Base-by-base conservation (phyloP, 495 filamentous ascomycete species). In the Penicillium riverlandense region DNA sequence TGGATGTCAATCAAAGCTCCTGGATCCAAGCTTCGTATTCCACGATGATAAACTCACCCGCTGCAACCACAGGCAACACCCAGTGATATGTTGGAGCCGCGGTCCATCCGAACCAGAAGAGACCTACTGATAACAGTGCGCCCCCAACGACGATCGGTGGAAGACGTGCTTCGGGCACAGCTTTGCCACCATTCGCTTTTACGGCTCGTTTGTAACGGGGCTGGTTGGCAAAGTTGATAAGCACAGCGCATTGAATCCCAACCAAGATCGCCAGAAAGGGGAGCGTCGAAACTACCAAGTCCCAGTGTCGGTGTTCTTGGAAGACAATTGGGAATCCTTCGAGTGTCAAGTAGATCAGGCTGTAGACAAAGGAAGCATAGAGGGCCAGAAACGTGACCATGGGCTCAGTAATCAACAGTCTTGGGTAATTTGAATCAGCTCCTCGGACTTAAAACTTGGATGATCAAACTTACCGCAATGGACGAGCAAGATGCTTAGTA, bases 341-440 rank as follows among this genome's bases (percentile, higher is more conserved):
- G 6, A 69, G 51, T 0, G 58, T 56, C 13, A 59, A 37, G 29
- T 69, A 69, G 34, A 67, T 41, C 6, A 69, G 37, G n/a, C 49
- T 53, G 40, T 66, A 69, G 1, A 53, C 51, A 40, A 67, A 69
- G 8, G 58, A 41, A 11, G 63, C 66, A 15, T 72, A 72, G 14
- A 70, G 28, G 0, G 66, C 54, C 13, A 72, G 52, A 1, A 57
- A 49, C 1, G 63, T 54, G 10, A 68, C 61, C n/a, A 71, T 70
- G 0, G 67, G 66, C 39, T 72, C 68, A 0, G 58, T 70, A 28
- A 58, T 47, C 1, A 71, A 52, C 57, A 72, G 15, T 69, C 13
- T 43, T 40, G 14, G 15, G 15, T 1, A 16, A 16, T 16, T 16
- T 16, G 4, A 16, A 16, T 16, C 15, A 16, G 15, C 15, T 16